Conservation (phyloP, 768 basidiomycete species). For the Tephrocybe sp. region DNA sequence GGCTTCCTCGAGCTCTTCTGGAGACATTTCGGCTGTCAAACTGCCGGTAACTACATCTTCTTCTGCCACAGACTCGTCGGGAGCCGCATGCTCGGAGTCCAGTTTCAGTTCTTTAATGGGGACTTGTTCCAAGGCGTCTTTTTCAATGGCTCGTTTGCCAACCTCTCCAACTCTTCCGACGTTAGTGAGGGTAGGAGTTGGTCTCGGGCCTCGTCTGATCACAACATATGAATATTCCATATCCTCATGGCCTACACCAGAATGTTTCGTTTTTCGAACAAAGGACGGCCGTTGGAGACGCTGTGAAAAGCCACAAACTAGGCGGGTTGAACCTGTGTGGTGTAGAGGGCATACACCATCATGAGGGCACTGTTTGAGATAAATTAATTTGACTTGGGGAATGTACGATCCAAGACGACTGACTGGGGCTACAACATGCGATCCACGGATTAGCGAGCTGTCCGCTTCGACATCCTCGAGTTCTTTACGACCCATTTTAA, state of each 20-base stretch:
- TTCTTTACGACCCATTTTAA: constrained; percentile 62
- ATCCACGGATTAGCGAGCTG: constrained; percentile 44
- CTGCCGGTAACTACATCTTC: constrained; percentile 9
- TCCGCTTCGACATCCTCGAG: constrained; percentile 40
- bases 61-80: constrained; percentile 9
- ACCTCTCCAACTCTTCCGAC: constrained; percentile 54
- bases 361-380: constrained; percentile 74
- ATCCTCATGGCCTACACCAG: constrained; percentile 81
- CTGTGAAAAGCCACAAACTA: constrained; percentile 84
- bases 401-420: constrained; percentile 23
- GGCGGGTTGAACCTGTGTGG: constrained; percentile 44
- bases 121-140: constrained; percentile 23
- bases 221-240: constrained; percentile 89
- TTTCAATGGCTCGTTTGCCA: constrained; percentile 41
- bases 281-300: constrained; percentile 85
- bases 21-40: constrained; percentile 8
- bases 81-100: constrained; percentile 28
- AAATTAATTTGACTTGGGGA: constrained; percentile 3
- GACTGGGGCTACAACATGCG: constrained; percentile 89
- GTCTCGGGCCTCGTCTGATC: constrained; percentile 75
- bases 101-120: constrained; percentile 40
- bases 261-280: constrained; percentile 85
- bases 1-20: constrained; percentile 42
- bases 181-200: constrained; percentile 33
- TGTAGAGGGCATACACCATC: constrained; percentile 81